Conservation (phyloP, 177 flowering plant species). For the Vitis hybrid region DNA sequence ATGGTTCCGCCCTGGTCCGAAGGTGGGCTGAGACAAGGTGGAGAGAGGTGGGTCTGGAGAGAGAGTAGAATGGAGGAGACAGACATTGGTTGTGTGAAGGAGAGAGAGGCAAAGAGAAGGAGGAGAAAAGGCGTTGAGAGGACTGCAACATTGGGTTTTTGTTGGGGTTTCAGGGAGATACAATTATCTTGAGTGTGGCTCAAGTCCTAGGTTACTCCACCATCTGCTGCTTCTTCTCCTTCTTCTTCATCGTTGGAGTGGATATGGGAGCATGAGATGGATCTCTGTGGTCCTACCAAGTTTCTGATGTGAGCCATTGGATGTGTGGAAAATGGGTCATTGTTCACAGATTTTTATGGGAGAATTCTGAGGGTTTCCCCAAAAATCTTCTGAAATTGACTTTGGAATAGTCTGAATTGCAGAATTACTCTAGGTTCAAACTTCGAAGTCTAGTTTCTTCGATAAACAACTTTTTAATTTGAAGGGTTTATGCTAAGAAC, state of each 20-base stretch:
- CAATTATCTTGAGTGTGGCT: neutral
- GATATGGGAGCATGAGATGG: neutral
- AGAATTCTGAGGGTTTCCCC: neutral
- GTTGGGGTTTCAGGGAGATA: conserved; percentile 2
- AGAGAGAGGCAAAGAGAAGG: conserved; percentile 19
- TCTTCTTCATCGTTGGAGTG: neutral
- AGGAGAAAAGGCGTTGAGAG: conserved; percentile 15
- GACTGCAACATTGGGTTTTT: conserved; percentile 23
- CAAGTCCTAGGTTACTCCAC: neutral
- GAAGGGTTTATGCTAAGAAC: no score
- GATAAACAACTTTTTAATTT: no score
- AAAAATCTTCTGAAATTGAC: no score
- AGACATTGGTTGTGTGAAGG: neutral
- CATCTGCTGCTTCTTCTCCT: neutral
- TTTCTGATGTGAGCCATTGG: neutral
- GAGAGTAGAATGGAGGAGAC: conserved; percentile 2
- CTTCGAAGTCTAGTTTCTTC: no score
- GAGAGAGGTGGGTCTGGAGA: conserved; percentile 16
- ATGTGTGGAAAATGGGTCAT: neutral
- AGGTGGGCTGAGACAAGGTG: conserved; percentile 25
- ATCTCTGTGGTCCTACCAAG: neutral
- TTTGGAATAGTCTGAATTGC: no score
- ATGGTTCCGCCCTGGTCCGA: conserved; percentile 19
- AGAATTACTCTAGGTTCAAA: no score
- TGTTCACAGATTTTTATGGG: neutral